Evolutionary conservation across 306 rosid genomes (phyloP), one percentile per base, ranked within the genome.

Genomic region (Ormosia emarginata): DNA sequence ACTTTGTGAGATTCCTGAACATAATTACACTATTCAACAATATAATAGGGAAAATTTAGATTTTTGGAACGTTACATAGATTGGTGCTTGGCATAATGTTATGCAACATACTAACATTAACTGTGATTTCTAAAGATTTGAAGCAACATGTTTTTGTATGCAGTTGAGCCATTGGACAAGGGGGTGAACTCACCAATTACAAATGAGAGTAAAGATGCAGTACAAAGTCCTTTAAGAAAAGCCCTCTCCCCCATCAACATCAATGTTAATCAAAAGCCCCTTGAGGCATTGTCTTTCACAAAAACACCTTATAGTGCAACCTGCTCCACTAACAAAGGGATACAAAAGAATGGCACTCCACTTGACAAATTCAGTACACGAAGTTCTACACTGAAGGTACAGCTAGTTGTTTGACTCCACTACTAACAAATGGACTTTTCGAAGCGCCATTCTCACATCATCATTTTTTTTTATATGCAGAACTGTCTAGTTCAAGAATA

Each of bases 341-440:
- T 53, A 57, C 86, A 85, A 66, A 81, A 24, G 29, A 55, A 76
- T 15, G 85, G 59, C 81, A 89, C 99, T 82, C 97, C 98, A 57
- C 89, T 95, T 24, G 87, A 86, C 72, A 95, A 89, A 82, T 88
- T 90, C 79, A 87, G 87, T 59, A 75, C 94, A 77, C 64, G 69
- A 69, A 78, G 94, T 59, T 95, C 92, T 33, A 74, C 68, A 17
- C 52, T 95, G 9, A 93, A 95, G 99, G 98, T 93, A 86, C 56
- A 49, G 8, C 41, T 57, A 43, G 36, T 52, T 33, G 44, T 33
- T 39, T 46, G 24, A 81, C 17, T 73, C 53, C 64, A 43, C 58
- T 36, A 14, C 55, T 49, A 13, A 46, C 47, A 34, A 73, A 69
- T 15, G 49, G 12, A 34, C 40, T 52, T 79, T 56, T 30, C 14